Percentiles rank a stretch among this genome's conserved stretches.
phyloP scores from a whole-genome alignment of 192 early-diverging fungal species.

The Chytriomyces confervae region DNA sequence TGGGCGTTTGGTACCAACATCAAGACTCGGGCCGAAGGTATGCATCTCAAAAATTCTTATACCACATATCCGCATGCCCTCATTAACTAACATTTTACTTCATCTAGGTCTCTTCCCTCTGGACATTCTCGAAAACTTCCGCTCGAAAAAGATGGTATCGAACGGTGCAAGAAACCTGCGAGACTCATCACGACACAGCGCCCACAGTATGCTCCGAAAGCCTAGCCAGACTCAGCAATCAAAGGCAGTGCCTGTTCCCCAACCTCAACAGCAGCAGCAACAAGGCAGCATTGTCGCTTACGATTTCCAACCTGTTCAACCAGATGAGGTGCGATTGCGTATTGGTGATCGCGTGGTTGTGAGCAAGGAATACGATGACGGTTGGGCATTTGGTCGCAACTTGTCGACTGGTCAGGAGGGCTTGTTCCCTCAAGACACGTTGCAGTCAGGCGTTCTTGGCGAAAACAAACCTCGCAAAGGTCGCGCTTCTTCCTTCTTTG shows the following conservation, averaged over 20 bases:
- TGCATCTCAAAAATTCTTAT: neutral
- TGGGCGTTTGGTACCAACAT: neutral
- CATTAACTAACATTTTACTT: too few species aligned
- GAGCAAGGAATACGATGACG: slow-evolving; percentile 35
- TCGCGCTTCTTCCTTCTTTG: slow-evolving; percentile 49
- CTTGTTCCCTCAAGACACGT: slow-evolving; percentile 22
- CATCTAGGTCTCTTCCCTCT: neutral
- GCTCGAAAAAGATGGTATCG: neutral
- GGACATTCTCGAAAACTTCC: slow-evolving; percentile 11
- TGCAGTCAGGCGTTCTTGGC: neutral
- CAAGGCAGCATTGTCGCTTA: slow-evolving; percentile 3
- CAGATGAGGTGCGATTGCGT: slow-evolving; percentile 11
- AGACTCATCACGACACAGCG: slow-evolving; percentile 4
- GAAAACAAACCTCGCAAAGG: neutral
- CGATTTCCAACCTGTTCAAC: slow-evolving; percentile 5
- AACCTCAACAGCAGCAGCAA: neutral
- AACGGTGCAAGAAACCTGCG: neutral
- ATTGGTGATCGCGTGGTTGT: slow-evolving; percentile 28
- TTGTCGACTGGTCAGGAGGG: slow-evolving; percentile 6
- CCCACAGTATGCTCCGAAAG: neutral
- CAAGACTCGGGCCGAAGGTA: neutral
- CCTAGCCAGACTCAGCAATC: neutral
- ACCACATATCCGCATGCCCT: too few species aligned
- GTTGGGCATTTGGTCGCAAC: slow-evolving; percentile 31
- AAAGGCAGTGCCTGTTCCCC: neutral